Base-by-base conservation (phyloP, 345 rosid species). In the Isatis tinctoria region DNA sequence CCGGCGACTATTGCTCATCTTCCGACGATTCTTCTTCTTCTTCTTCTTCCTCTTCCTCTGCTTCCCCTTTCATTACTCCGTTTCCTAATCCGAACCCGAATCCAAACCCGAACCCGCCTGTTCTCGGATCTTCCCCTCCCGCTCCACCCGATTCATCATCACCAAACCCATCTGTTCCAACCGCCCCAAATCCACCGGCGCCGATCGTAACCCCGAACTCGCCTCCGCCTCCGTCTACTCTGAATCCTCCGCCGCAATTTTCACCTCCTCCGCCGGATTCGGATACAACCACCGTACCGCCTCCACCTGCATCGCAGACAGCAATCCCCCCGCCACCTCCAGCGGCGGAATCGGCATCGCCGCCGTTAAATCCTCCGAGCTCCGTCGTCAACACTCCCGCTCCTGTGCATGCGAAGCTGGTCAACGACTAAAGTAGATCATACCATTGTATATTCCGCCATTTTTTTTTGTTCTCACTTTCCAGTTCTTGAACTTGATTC, bases 281-380 rank as follows among this genome's bases (percentile, higher is more conserved):
- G 0, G 79, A 54, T 17, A 18, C 75, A 44, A 44, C 60, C 44
- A 36, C 60, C 66, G 70, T 44, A 27, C 79, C 79, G 3, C 79
- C 79, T 69, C 71, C 79, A 16, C 79, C 79, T 45, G 3, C 62
- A 7, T 2, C 78, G 10, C 61, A 60, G 10, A 49, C 35, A 12
- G 0, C 74, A 53, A 26, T 43, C 24, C 72, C 83, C 12, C 77
- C 76, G 49, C 75, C 80, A 4, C 75, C 71, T 51, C 67, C 77
- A 6, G 17, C 62, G 5, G 22, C 70, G 6, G 27, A 51, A 22
- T 69, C 73, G 13, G 74, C 85, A 32, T 65, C 88, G 14, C 86
- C 96, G 57, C 96, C 98, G 6, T 58, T 59, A 37, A 86, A 65
- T 69, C 91, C 87, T 53, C 90, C 96, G 22, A 77, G 74, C 73